phyloP scores from a whole-genome alignment of 2,329 filamentous ascomycete species.

The Domatiomyces catenatus region DNA sequence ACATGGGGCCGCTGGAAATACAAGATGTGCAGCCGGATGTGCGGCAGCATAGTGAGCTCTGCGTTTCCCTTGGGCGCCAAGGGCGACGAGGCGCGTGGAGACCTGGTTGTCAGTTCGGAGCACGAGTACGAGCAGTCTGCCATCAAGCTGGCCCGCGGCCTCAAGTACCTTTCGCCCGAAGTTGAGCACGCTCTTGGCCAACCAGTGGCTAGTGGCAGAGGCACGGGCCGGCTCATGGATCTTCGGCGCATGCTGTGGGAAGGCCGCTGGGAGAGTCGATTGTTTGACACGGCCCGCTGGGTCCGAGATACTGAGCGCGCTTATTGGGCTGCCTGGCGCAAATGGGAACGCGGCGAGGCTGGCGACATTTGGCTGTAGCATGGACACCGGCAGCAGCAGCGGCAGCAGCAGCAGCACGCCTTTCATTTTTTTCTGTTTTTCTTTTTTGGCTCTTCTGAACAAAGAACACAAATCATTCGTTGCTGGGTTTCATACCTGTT shows the following conservation, averaged over 20 bases:
- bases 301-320: constrained; percentile 75
- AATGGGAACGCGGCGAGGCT: constrained; percentile 73
- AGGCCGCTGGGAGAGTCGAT: constrained; percentile 65
- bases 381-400: too few relatives aligned
- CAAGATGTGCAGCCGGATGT: constrained; percentile 99
- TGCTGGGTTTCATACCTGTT: not conserved
- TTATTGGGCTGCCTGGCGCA: constrained; percentile 74
- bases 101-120: constrained; percentile 66
- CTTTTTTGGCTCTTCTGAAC: not conserved
- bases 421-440: not conserved
- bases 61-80: constrained; percentile 59
- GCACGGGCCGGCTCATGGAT: constrained; percentile 56
- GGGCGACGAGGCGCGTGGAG: constrained; percentile 52
- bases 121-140: constrained; percentile 72
- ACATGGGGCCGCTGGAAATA: constrained; percentile 85
- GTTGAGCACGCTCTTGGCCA: constrained; percentile 17
- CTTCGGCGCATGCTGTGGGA: constrained; percentile 70
- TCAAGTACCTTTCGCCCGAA: constrained; percentile 40
- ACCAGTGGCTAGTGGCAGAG: constrained; percentile 17
- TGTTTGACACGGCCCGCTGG: constrained; percentile 89
- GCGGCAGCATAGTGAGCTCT: constrained; percentile 80
- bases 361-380: constrained; percentile 72
- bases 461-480: not conserved
- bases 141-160: constrained; percentile 46
- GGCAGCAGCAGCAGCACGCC: too few relatives aligned